phyloP scores from a whole-genome alignment of 352 stramenopile genomes.

The Nothophytophthora sp. region DNA sequence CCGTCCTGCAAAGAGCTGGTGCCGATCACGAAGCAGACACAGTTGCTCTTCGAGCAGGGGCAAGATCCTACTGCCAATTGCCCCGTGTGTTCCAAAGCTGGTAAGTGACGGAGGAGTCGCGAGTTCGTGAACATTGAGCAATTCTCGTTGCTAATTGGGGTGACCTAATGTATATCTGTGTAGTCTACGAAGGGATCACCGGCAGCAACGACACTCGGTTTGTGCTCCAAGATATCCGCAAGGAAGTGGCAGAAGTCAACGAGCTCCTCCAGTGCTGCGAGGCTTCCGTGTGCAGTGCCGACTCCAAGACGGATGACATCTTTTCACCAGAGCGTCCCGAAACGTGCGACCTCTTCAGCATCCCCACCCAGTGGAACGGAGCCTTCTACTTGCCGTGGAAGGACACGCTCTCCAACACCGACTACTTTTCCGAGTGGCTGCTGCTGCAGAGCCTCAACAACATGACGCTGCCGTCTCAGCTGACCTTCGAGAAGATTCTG shows the following conservation, averaged over 20 bases:
- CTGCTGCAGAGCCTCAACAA: constrained; percentile 79
- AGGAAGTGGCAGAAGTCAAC: constrained; percentile 61
- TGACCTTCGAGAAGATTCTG: constrained; percentile 67
- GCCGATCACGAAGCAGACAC: constrained; percentile 56
- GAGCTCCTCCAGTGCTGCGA: constrained; percentile 66
- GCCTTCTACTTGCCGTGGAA: constrained; percentile 78
- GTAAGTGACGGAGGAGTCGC: constrained; percentile 22
- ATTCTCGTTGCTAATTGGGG: background rate
- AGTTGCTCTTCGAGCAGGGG: constrained; percentile 74
- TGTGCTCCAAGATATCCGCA: constrained; percentile 53
- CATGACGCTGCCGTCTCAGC: constrained; percentile 61
- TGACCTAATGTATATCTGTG: background rate
- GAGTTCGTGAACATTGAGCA: background rate
- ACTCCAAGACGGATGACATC: background rate
- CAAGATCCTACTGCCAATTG: constrained; percentile 68
- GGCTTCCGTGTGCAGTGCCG: constrained; percentile 37
- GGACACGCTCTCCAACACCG: constrained; percentile 63
- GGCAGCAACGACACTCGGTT: constrained; percentile 61
- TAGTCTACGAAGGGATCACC: constrained; percentile 73
- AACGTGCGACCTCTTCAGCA: constrained; percentile 61
- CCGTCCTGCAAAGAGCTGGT: constrained; percentile 53
- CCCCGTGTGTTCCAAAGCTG: constrained; percentile 60
- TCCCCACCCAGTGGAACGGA: constrained; percentile 66
- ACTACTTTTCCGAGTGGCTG: constrained; percentile 82
- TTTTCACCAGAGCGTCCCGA: constrained; percentile 1